Conservation (phyloP, 192 early-diverging fungal species). For the Physocladia obscura region DNA sequence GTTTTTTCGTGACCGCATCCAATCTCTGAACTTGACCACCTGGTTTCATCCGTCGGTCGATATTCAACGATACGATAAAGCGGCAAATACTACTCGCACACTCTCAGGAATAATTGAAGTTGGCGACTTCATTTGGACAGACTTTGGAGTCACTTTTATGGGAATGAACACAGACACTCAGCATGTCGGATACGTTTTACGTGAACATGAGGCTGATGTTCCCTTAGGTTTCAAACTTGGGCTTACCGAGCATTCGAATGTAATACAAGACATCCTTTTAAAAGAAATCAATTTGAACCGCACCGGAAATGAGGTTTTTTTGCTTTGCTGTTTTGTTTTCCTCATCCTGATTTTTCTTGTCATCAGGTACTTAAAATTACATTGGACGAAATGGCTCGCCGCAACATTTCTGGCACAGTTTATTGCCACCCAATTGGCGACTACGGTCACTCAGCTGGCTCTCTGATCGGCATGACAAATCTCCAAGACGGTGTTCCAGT, state of each 20-base stretch:
- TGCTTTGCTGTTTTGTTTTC: neutral
- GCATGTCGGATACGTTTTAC: slow-evolving; percentile 20
- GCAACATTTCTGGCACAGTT: slow-evolving; percentile 11
- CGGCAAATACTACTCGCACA: neutral
- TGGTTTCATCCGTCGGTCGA: slow-evolving; percentile 27
- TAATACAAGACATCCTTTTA: slow-evolving; percentile 26
- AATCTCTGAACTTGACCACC: slow-evolving; percentile 20
- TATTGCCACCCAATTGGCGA: slow-evolving; percentile 31
- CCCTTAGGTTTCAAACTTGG: slow-evolving; percentile 6
- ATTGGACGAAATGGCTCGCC: neutral
- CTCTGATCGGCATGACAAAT: slow-evolving; percentile 29
- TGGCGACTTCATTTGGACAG: slow-evolving; percentile 28
- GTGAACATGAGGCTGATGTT: slow-evolving; percentile 3
- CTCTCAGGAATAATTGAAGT: neutral
- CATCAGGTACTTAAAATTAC: neutral
- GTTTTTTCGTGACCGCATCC: slow-evolving; percentile 25
- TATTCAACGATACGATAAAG: neutral
- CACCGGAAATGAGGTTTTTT: slow-evolving; percentile 10
- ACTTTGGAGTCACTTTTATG: slow-evolving; percentile 22
- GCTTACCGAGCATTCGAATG: slow-evolving; percentile 12
- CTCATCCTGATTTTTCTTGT: neutral
- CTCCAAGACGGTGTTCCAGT: slow-evolving; percentile 25
- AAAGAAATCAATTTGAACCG: neutral
- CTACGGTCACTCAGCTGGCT: slow-evolving; percentile 19
- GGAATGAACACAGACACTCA: slow-evolving; percentile 30